Conservation (phyloP, 257 asterid genomes). For the Przewalskia tangutica region DNA sequence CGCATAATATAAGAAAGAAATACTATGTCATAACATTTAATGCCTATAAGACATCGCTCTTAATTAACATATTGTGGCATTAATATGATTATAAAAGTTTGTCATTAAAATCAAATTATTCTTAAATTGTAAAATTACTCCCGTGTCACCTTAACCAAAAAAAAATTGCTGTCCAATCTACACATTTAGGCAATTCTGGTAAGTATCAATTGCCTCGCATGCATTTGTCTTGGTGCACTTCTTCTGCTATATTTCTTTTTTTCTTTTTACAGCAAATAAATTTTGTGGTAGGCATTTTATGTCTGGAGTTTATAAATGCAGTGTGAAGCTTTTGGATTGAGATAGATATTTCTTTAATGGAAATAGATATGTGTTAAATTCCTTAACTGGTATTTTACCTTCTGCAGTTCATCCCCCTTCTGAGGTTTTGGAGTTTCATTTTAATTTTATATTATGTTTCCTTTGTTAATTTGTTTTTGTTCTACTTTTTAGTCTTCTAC, state of each 20-base stretch:
- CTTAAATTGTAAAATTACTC: too few species aligned
- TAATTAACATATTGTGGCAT: too few species aligned
- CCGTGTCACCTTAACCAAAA: too few species aligned
- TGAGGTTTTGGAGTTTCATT: neutral
- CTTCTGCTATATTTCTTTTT: neutral
- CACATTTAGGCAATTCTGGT: conserved; percentile 47
- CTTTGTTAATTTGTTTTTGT: neutral
- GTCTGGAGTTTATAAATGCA: neutral
- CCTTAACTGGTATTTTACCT: neutral
- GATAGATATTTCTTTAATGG: neutral
- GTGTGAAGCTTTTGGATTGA: neutral
- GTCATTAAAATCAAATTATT: too few species aligned
- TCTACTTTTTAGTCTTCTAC: neutral
- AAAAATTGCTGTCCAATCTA: conserved; percentile 27
- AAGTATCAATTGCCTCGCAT: neutral
- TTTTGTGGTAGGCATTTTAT: neutral
- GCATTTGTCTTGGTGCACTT: neutral
- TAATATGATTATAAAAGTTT: too few species aligned
- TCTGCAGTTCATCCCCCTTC: neutral
- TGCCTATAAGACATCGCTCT: too few species aligned
- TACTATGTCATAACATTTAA: too few species aligned
- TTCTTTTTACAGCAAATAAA: neutral
- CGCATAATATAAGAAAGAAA: too few species aligned
- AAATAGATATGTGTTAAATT: neutral
- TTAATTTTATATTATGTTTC: neutral